These are phyloP conservation scores for Ogataea saltuana DNA, from an alignment of 805 yeast genomes.

Conservation along the genomic window DNA sequence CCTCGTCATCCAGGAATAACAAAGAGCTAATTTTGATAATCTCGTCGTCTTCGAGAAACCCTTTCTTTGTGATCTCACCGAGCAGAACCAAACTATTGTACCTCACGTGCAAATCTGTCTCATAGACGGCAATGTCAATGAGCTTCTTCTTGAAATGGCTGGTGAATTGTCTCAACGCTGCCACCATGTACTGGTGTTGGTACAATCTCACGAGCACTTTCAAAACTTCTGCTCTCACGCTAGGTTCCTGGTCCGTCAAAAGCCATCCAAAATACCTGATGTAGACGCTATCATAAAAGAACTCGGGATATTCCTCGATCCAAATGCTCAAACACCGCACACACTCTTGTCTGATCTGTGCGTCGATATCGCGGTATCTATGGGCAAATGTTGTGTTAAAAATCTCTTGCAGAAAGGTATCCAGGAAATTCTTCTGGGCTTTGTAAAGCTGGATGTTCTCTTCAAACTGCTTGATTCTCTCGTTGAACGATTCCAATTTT, in stretches of 20 bases:
- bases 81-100: constrained; percentile 51
- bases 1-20: constrained; percentile 36
- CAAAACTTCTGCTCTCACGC: constrained; percentile 66
- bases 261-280: constrained; percentile 84
- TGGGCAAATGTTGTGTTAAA: constrained; percentile 67
- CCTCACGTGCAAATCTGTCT: constrained; percentile 57
- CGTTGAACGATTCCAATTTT: constrained; percentile 36
- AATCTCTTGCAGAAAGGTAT: constrained; percentile 62
- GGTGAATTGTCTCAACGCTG: constrained; percentile 76
- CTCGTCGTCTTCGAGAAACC: constrained; percentile 65
- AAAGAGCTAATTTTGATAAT: constrained; percentile 26
- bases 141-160: constrained; percentile 69
- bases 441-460: constrained; percentile 43
- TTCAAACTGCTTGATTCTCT: constrained; percentile 49
- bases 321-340: constrained; percentile 62
- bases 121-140: constrained; percentile 60
- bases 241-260: constrained; percentile 64
- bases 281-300: constrained; percentile 67
- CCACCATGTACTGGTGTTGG: constrained; percentile 43
- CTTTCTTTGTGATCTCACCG: constrained; percentile 55
- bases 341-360: constrained; percentile 69
- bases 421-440: constrained; percentile 52
- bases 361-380: constrained; percentile 79
- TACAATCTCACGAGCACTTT: constrained; percentile 54
- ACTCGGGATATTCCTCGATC: constrained; percentile 71